These are phyloP conservation scores for Musa beccarii DNA, from an alignment of 176 grass and related monocot genomes.

Conservation along the genomic window DNA sequence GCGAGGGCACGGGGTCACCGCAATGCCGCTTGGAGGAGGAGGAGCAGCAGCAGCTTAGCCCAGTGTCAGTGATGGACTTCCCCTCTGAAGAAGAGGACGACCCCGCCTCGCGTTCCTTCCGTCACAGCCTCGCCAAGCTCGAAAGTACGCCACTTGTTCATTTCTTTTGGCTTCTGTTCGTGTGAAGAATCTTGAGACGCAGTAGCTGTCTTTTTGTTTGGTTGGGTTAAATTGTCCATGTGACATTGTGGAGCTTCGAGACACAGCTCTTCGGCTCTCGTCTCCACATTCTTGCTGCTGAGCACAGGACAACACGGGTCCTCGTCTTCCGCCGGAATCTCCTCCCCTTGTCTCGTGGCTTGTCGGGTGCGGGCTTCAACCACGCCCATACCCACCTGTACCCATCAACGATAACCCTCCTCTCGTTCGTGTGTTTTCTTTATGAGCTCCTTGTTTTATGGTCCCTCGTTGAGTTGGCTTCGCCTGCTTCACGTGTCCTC, in stretches of 20 bases:
- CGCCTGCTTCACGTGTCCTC: not conserved
- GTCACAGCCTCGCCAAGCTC: conserved; percentile 36
- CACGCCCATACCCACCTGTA: too few species aligned
- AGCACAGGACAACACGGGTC: not conserved
- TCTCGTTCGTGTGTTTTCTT: too few species aligned
- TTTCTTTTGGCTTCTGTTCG: not conserved
- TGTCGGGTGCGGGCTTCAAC: too few species aligned
- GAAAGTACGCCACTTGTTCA: conserved; percentile 39
- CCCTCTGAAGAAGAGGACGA: conserved; percentile 43
- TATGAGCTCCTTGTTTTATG: too few species aligned
- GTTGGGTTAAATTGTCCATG: too few species aligned
- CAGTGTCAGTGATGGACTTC: conserved; percentile 77
- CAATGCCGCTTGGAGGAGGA: conserved; percentile 27
- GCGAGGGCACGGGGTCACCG: not conserved
- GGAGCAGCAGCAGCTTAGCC: conserved; percentile 36
- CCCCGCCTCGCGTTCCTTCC: conserved; percentile 27
- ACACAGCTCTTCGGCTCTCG: too few species aligned
- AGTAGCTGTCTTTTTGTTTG: not conserved
- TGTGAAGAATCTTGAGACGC: not conserved
- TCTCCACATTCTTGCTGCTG: not conserved
- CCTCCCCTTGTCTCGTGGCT: not conserved
- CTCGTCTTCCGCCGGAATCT: conserved; percentile 21
- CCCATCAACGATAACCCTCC: too few species aligned
- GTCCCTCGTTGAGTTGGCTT: too few species aligned
- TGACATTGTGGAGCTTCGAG: too few species aligned